These are phyloP conservation scores for Asterella californica DNA, from an alignment of 225 moss, liverwort and hornwort genomes.

Conservation along the genomic window DNA sequence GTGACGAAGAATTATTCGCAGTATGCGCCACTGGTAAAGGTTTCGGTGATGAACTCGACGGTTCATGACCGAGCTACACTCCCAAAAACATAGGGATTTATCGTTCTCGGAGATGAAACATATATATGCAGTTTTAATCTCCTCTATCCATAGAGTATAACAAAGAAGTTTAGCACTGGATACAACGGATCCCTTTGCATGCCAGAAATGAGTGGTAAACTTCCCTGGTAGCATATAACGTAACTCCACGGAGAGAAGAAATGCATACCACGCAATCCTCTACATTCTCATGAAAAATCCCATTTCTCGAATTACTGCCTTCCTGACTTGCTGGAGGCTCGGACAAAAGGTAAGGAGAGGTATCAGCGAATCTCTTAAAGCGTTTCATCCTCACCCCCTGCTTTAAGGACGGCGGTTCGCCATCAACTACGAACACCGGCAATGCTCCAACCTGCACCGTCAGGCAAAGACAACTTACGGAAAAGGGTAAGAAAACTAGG, in stretches of 20 bases:
- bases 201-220: not conserved
- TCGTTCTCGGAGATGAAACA: no score
- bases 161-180: no score
- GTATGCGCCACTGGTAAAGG: not conserved
- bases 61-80: not conserved
- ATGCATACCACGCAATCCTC: slow-evolving; percentile 47
- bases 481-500: not conserved
- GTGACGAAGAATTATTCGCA: no score
- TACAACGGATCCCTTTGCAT: no score
- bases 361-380: slow-evolving; percentile 9
- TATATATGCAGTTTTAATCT: no score
- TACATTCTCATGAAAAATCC: slow-evolving; percentile 33
- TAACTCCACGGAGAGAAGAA: not conserved
- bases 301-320: not conserved
- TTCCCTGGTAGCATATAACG: not conserved
- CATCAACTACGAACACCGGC: slow-evolving; percentile 50
- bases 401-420: slow-evolving; percentile 43
- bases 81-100: not conserved
- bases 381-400: slow-evolving; percentile 31
- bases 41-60: not conserved
- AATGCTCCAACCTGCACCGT: slow-evolving; percentile 36
- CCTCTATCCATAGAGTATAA: no score
- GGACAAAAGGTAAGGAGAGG: not conserved
- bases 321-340: not conserved
- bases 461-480: not conserved